phyloP scores from a whole-genome alignment of 208 protist genomes.

The Trichomonas vaginalis region DNA sequence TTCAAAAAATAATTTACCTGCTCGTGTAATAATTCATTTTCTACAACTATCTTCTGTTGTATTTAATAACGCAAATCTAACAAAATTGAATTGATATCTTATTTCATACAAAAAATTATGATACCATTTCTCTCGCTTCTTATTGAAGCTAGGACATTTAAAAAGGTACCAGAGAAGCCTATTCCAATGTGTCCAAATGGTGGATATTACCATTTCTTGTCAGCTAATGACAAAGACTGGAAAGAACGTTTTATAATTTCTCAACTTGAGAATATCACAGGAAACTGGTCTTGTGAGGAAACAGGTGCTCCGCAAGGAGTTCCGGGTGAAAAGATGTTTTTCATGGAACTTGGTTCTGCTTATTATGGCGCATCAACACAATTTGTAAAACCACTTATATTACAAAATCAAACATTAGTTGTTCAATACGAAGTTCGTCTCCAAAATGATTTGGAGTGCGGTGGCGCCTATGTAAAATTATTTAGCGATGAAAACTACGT shows the following conservation, averaged over 20 bases:
- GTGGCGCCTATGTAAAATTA: slow-evolving; percentile 42
- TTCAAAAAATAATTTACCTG: too few species aligned
- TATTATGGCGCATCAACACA: background rate
- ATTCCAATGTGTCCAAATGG: background rate
- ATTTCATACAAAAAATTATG: too few species aligned
- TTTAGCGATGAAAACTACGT: background rate
- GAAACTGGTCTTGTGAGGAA: background rate
- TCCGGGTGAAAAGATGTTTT: background rate
- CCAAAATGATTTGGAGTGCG: slow-evolving; percentile 24
- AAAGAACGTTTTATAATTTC: background rate
- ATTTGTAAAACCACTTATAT: background rate
- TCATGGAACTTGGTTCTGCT: background rate
- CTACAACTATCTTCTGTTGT: too few species aligned
- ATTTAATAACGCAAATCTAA: too few species aligned
- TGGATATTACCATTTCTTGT: background rate
- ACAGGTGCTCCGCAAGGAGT: background rate
- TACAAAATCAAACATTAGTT: background rate
- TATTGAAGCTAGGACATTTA: too few species aligned
- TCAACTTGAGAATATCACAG: background rate
- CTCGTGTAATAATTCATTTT: too few species aligned
- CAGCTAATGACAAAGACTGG: background rate
- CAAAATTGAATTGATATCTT: too few species aligned
- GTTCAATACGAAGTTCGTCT: slow-evolving; percentile 35
- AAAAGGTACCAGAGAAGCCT: background rate
- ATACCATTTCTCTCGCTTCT: too few species aligned